Percentiles rank a stretch among this genome's conserved stretches.
These are phyloP conservation scores for Mucor circinelloides DNA, from an alignment of 371 early-diverging fungal species.

Conservation along the genomic window DNA sequence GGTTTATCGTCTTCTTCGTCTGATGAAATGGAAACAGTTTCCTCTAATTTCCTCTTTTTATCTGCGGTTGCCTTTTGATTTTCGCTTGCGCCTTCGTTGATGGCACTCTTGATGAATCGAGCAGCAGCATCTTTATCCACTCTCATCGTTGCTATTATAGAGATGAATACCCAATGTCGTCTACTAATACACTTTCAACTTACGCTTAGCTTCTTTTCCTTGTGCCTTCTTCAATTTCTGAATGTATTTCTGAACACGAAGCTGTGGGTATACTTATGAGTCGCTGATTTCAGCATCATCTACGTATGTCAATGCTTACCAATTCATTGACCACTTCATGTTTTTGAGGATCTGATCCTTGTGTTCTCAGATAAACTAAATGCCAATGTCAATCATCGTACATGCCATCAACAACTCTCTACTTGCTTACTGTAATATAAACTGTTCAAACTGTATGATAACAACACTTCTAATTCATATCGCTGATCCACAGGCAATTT, in stretches of 20 bases:
- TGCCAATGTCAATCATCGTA: not conserved
- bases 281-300: not conserved
- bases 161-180: not conserved
- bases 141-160: constrained; percentile 40
- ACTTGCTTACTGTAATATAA: constrained; percentile 53
- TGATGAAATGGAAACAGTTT: constrained; percentile 2
- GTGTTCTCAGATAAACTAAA: constrained; percentile 54
- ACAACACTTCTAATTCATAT: constrained; percentile 56
- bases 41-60: constrained; percentile 7
- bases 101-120: constrained; percentile 55
- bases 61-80: not conserved
- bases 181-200: not conserved
- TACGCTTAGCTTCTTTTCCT: constrained; percentile 46
- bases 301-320: constrained; percentile 27
- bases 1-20: constrained; percentile 9
- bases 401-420: not conserved
- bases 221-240: constrained; percentile 47
- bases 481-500: constrained; percentile 50
- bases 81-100: not conserved
- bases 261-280: constrained; percentile 20
- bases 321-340: constrained; percentile 57
- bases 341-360: constrained; percentile 49
- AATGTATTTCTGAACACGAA: constrained; percentile 53
- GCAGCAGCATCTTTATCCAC: constrained; percentile 60
- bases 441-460: constrained; percentile 57